Conservation (phyloP, 1,284 basidiomycete species). For the Ustilago cynodontis region DNA sequence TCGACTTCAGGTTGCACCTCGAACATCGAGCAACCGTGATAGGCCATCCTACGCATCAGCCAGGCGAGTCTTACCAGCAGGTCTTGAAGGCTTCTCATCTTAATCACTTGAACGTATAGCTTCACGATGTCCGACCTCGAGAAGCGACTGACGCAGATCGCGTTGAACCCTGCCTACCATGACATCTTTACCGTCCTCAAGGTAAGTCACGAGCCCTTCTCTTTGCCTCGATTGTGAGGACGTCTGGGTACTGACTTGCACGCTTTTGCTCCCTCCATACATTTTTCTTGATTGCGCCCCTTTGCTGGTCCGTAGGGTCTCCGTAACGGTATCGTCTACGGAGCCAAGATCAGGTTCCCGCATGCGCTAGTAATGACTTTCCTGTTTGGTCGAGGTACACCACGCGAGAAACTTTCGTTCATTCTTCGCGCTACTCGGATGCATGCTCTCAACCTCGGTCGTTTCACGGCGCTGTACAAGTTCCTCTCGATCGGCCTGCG, state of each 20-base stretch:
- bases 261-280: too few relatives aligned
- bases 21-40: neutral
- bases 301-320: constrained; percentile 73
- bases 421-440: constrained; percentile 90
- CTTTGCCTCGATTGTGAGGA: neutral
- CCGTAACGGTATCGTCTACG: constrained; percentile 94
- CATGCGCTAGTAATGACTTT: constrained; percentile 99
- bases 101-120: neutral
- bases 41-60: neutral
- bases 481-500: constrained; percentile 83
- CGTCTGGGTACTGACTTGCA: neutral
- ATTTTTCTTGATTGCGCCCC: neutral
- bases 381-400: constrained; percentile 75
- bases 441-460: constrained; percentile 88
- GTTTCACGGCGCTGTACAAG: constrained; percentile 96
- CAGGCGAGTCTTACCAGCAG: neutral
- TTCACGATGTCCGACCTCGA: constrained; percentile 43
- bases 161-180: constrained; percentile 79
- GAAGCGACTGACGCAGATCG: constrained; percentile 56
- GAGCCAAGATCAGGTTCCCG: constrained; percentile 92
- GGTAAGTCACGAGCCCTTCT: constrained; percentile 69
- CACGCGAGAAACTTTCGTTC: constrained; percentile 74
- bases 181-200: constrained; percentile 92
- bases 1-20: too few relatives aligned
- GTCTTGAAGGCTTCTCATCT: too few relatives aligned